These are phyloP conservation scores for Xerocomus brunneocitrinus DNA, from an alignment of 768 basidiomycete species.

Conservation along the genomic window DNA sequence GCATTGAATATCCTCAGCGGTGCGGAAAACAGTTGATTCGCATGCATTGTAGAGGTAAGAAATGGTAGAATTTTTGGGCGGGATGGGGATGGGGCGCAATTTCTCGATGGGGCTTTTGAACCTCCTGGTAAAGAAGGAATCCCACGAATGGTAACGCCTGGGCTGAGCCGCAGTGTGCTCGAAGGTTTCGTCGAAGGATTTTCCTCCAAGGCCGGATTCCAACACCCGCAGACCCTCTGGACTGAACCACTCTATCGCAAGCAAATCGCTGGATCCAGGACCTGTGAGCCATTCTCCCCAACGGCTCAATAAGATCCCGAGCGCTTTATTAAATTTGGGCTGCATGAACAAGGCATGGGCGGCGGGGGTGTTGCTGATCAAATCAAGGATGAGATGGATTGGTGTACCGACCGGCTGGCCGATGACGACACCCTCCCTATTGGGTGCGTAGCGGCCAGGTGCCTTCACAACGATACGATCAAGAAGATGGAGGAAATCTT, in stretches of 20 bases:
- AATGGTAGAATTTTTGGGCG: constrained; percentile 2
- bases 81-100: constrained; percentile 34
- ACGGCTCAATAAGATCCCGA: background rate
- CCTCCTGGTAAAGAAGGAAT: constrained; percentile 49
- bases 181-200: background rate
- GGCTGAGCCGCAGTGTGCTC: background rate
- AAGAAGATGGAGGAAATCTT: background rate
- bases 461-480: background rate
- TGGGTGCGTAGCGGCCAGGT: constrained; percentile 2
- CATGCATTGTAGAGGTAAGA: constrained; percentile 41
- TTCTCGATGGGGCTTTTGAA: constrained; percentile 22
- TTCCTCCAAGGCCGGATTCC: background rate
- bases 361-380: constrained; percentile 1
- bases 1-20: constrained; percentile 33
- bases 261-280: background rate
- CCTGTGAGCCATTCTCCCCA: background rate
- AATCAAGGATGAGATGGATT: background rate
- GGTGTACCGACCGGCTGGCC: background rate
- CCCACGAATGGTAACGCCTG: constrained; percentile 33
- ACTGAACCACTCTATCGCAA: background rate
- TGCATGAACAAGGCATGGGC: background rate
- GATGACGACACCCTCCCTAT: background rate
- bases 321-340: background rate
- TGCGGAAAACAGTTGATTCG: constrained; percentile 43
- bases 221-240: background rate